Evolutionary conservation across 2,329 filamentous ascomycete genomes (phyloP).

Genomic region (Fusarium devonianum): DNA sequence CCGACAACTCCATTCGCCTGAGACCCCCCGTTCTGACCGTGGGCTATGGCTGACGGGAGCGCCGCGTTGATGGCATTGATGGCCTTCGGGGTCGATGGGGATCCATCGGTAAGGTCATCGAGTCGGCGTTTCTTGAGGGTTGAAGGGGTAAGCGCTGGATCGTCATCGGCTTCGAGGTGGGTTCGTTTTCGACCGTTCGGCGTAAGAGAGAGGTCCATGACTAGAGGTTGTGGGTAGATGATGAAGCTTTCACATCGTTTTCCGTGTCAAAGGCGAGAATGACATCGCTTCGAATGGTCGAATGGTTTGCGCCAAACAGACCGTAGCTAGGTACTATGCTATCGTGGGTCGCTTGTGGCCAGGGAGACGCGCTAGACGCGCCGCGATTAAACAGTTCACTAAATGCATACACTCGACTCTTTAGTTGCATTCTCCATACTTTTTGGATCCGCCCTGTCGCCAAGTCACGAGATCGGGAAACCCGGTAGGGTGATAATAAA

Average conservation of each 20-base stretch:
- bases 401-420: conserved; percentile 6
- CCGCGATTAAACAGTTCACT: conserved; percentile 22
- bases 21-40: conserved; percentile 26
- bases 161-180: conserved; percentile 32
- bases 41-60: conserved; percentile 42
- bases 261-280: conserved; percentile 17
- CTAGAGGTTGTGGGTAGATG: background rate
- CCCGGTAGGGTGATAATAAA: conserved; percentile 5
- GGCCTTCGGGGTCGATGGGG: conserved; percentile 43
- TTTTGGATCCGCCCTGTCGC: conserved; percentile 3
- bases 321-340: too few species aligned
- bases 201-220: conserved; percentile 41
- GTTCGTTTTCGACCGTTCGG: conserved; percentile 38
- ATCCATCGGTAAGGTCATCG: conserved; percentile 37
- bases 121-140: conserved; percentile 45
- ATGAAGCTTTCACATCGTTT: conserved; percentile 8
- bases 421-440: conserved; percentile 5
- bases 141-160: conserved; percentile 38
- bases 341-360: conserved; percentile 12
- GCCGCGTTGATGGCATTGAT: conserved; percentile 44
- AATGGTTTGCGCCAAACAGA: conserved; percentile 11
- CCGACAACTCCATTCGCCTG: conserved; percentile 13
- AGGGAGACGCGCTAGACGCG: conserved; percentile 41
- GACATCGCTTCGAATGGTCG: conserved; percentile 17
- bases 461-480: conserved; percentile 12